Percentiles rank a stretch among this genome's conserved stretches.
Evolutionary conservation across 208 protist genomes (phyloP).

Genomic region (Trypanosoma mega): DNA sequence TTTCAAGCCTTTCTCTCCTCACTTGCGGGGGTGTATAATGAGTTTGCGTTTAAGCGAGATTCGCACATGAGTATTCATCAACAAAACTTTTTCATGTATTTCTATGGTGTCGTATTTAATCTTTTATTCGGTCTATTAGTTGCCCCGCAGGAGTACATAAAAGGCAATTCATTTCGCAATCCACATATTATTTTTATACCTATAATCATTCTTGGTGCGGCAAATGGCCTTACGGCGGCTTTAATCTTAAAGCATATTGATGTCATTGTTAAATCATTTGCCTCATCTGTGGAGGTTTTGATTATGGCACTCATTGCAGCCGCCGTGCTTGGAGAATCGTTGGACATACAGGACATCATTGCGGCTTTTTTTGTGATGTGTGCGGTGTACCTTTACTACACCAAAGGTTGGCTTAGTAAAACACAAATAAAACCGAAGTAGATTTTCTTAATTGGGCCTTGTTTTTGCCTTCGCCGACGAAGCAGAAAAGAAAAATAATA

Average conservation of each 20-base stretch:
- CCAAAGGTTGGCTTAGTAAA: slow-evolving; percentile 21
- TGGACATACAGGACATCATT: slow-evolving; percentile 43
- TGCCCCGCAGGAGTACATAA: slow-evolving; percentile 26
- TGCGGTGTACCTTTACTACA: slow-evolving; percentile 56
- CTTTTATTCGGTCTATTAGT: slow-evolving; percentile 42
- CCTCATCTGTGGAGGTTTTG: slow-evolving; percentile 58
- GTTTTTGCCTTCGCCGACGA: too few relatives aligned
- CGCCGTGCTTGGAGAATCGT: slow-evolving; percentile 39
- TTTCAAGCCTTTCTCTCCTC: slow-evolving; percentile 59
- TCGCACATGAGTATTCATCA: slow-evolving; percentile 52
- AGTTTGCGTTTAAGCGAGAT: slow-evolving; percentile 71
- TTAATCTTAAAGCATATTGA: slow-evolving; percentile 85
- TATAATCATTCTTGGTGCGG: slow-evolving; percentile 48
- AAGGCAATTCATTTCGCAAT: slow-evolving; percentile 8
- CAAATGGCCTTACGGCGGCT: slow-evolving; percentile 48
- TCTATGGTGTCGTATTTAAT: slow-evolving; percentile 71
- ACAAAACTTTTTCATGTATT: slow-evolving; percentile 87
- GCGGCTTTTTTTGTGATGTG: slow-evolving; percentile 47
- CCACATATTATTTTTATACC: slow-evolving; percentile 28
- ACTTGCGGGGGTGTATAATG: slow-evolving; percentile 71
- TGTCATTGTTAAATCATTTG: slow-evolving; percentile 74
- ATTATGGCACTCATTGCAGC: slow-evolving; percentile 40
- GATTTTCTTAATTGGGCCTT: too few relatives aligned
- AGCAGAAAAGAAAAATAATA: too few relatives aligned
- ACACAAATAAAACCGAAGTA: too few relatives aligned